A percentile compares a stretch with the other conserved stretches of the same genome.
These are phyloP conservation scores for Metschnikowia reukaufii DNA, from an alignment of 805 yeast species.

Conservation along the genomic window DNA sequence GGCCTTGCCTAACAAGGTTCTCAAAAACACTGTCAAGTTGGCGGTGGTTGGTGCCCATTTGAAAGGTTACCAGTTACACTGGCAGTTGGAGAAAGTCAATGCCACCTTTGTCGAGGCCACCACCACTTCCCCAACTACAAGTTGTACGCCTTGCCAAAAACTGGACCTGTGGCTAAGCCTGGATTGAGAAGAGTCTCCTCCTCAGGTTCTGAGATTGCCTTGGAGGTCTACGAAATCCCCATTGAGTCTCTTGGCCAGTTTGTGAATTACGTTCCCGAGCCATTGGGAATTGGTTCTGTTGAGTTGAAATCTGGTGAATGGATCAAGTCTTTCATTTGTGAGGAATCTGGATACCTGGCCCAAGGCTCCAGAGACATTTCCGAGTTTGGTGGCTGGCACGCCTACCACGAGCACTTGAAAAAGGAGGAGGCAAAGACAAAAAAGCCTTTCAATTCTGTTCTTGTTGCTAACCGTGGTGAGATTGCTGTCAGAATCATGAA, in stretches of 20 bases:
- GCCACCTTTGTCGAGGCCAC: constrained; percentile 70
- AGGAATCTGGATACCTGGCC: constrained; percentile 76
- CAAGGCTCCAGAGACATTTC: constrained; percentile 80
- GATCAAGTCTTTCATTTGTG: constrained; percentile 94
- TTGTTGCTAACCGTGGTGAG: constrained; percentile 97
- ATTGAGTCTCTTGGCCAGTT: constrained; percentile 75
- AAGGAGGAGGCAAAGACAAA: constrained; percentile 26
- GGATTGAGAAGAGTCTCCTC: constrained; percentile 72
- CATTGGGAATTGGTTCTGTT: constrained; percentile 92
- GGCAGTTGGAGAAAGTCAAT: constrained; percentile 86
- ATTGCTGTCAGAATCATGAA: constrained; percentile 93
- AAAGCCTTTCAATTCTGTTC: constrained; percentile 77
- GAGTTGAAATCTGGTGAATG: constrained; percentile 77
- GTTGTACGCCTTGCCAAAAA: constrained; percentile 77
- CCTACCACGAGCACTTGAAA: constrained; percentile 47
- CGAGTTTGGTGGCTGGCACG: constrained; percentile 85
- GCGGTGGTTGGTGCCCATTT: constrained; percentile 98
- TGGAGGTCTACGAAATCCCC: constrained; percentile 87
- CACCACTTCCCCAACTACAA: constrained; percentile 69
- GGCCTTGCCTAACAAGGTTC: constrained; percentile 17
- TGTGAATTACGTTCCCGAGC: constrained; percentile 87
- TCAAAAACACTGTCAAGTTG: constrained; percentile 46
- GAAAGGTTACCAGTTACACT: constrained; percentile 82
- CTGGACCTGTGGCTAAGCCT: constrained; percentile 85
- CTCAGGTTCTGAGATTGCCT: constrained; percentile 58